Conservation (phyloP, 192 early-diverging fungal genomes). For the Gigaspora rosea region DNA sequence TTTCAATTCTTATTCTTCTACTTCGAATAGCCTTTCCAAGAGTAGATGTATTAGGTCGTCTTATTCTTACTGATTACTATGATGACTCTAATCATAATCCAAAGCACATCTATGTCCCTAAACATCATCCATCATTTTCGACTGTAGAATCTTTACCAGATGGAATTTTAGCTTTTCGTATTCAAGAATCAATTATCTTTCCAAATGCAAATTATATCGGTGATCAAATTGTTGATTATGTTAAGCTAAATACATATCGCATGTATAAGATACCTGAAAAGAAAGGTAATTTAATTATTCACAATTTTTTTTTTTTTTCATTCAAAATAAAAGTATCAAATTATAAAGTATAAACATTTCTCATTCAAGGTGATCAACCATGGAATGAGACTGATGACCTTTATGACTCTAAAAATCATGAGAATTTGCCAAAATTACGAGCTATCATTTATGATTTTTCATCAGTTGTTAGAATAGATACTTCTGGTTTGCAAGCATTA, state of each 20-base stretch:
- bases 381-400: constrained; percentile 51
- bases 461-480: constrained; percentile 74
- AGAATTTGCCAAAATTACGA: constrained; percentile 54
- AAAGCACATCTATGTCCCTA: not conserved
- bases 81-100: constrained; percentile 2
- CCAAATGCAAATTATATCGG: constrained; percentile 52
- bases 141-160: constrained; percentile 45
- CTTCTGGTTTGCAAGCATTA: constrained; percentile 76
- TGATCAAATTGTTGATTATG: constrained; percentile 52
- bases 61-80: constrained; percentile 27
- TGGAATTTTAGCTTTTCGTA: constrained; percentile 69
- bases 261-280: constrained; percentile 47
- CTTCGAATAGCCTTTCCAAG: constrained; percentile 74
- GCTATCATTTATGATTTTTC: constrained; percentile 81
- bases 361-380: constrained; percentile 10
- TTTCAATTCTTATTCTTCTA: constrained; percentile 73
- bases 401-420: not conserved
- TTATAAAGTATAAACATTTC: too few relatives aligned
- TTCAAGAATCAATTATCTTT: constrained; percentile 66
- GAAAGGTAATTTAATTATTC: not conserved
- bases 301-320: too few relatives aligned
- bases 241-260: constrained; percentile 51
- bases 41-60: constrained; percentile 47
- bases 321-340: too few relatives aligned
- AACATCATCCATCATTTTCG: not conserved